phyloP scores from a whole-genome alignment of 2,329 filamentous ascomycete genomes.

The Lecanosticta acicola region DNA sequence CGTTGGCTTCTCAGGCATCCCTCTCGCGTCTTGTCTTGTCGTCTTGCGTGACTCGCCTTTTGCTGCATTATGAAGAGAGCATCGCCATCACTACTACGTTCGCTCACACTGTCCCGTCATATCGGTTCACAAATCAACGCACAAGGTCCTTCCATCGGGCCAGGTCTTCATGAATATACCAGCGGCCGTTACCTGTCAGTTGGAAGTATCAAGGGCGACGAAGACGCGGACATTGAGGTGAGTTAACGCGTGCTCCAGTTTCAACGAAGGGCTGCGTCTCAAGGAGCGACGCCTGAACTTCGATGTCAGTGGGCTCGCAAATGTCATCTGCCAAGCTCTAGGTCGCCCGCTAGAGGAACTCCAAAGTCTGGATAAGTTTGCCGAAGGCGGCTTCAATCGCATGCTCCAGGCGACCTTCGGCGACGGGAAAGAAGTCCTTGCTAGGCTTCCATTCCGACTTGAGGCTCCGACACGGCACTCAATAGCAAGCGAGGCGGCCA shows the following conservation, averaged over 20 bases:
- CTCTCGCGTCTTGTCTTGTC: too few relatives aligned
- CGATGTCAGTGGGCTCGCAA: constrained; percentile 1
- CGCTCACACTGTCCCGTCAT: too few relatives aligned
- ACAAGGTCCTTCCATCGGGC: too few relatives aligned
- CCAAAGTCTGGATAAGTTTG: constrained; percentile 28
- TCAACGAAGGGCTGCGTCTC: constrained; percentile 4
- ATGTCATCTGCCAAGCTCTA: background rate
- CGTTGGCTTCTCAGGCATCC: too few relatives aligned
- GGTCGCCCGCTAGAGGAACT: background rate
- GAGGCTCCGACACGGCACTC: constrained; percentile 2
- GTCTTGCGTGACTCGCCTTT: too few relatives aligned
- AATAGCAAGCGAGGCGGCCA: constrained; percentile 18
- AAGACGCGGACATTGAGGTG: too few relatives aligned
- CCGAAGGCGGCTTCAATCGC: constrained; percentile 36
- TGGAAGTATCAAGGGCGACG: too few relatives aligned
- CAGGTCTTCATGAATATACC: background rate
- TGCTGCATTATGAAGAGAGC: too few relatives aligned
- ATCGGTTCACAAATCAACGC: too few relatives aligned
- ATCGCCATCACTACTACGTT: too few relatives aligned
- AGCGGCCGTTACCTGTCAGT: background rate
- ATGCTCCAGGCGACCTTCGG: constrained; percentile 21
- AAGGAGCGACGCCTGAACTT: constrained; percentile 1
- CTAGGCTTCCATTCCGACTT: constrained; percentile 1
- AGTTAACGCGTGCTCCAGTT: too few relatives aligned
- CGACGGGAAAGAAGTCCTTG: constrained; percentile 9